Evolutionary conservation across 2,329 filamentous ascomycete genomes (phyloP), one percentile per base, ranked within the genome.

Genomic region (Ceratocystis diversiconidia): DNA sequence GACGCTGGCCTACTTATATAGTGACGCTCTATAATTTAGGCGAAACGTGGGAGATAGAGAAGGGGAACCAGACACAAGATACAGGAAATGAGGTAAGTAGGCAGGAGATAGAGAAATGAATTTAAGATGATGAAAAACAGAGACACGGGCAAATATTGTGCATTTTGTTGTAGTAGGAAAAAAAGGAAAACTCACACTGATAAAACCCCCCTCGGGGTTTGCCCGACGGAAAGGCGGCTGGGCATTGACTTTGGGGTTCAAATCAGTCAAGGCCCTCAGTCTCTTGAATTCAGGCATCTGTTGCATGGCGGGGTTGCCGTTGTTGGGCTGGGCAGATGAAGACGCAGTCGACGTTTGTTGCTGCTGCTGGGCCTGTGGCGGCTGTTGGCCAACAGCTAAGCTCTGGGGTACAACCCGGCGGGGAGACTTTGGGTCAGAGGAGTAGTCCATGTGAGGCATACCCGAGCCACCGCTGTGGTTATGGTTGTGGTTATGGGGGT

Each of bases 181-280:
- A 41, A 41, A 3, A 41, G 36, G 3, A 41, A 41, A 17, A 74
- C 89, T 77, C 81, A 95, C 90, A 75, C 94, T 97, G 74, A 99
- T 96, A 74, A 99, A 99, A 61, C 94, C 94, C 64, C 94, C 94
- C 74, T 99, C 94, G 1, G 94, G 94, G 71, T 96, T 95, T 65
- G 94, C 94, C 76, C 94, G 85, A 71, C 94, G 85, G 73, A 95
- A 97, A 1, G 90, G 84, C 65, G 94, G 94, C 73, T 99, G 94
- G 22, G 84, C 73, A 75, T 92, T 96, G 73, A 94, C 85, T 73
- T 87, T 89, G 55, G 92, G 90, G 68, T 87, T 84, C 71, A 99
- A 76, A 67, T 97, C 91, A 64, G 83, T 79, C 30, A 85, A 77
- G 30, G 84, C 84, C 68, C 86, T 82, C 71, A 95, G 80, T 74